Base-by-base conservation (phyloP, 768 basidiomycete genomes). In the Chlorophyllum brunneum region DNA sequence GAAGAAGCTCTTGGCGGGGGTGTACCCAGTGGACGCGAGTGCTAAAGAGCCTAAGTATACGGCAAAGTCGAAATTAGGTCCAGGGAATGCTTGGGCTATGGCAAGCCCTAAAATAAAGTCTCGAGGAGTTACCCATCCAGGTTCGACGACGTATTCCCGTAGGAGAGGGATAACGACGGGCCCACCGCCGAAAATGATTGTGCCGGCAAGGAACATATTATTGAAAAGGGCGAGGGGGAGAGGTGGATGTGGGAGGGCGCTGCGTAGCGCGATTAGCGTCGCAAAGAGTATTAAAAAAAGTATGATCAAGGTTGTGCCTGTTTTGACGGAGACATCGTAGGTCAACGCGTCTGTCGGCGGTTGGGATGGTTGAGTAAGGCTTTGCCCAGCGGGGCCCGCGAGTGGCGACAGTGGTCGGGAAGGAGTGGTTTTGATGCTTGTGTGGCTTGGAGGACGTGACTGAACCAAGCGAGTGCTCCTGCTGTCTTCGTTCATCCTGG, bases 131-230 rank as follows among this genome's bases (percentile, higher is more conserved):
- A 82, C 78, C 78, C 77, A 78, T 18, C 74, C 76, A 27, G 68
- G 67, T 18, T 73, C 69, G 22, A 82, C 80, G 1, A 73, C 72
- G 57, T 82, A 82, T 47, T 70, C 71, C 24, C 76, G 66, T 13
- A 81, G 64, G 5, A 81, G 68, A 9, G 80, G 80, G 55, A 80
- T 76, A 29, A 81, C 79, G 8, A 81, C 81, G 1, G 80, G 80
- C 31, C 80, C 80, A 11, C 80, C 80, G 24, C 74, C 78, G 51
- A 78, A 76, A 33, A 78, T 76, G 52, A 77, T 72, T 8, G 71
- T 71, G 7, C 77, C 77, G 1, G 74, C 76, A 11, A 78, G 61
- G 58, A 74, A 68, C 70, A 78, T 71, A 59, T 74, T 76, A 46
- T 66, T 71, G 63, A 77, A 78, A 16, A 77, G 58, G 8, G 63